phyloP scores from a whole-genome alignment of 805 yeast genomes.

The Dipodascus albidus region DNA sequence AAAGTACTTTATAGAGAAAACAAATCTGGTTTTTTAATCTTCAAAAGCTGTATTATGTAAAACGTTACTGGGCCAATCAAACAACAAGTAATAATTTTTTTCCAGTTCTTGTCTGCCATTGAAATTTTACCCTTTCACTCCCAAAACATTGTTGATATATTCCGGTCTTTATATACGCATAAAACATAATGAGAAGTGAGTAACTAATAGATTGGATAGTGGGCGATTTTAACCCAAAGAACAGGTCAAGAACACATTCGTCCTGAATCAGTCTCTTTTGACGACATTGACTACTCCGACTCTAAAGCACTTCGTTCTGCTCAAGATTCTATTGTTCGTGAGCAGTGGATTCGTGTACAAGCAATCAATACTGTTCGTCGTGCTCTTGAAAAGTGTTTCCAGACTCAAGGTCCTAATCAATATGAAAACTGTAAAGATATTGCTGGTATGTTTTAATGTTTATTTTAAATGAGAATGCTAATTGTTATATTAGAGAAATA shows the following conservation, averaged over 20 bases:
- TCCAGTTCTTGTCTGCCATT: neutral
- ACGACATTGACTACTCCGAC: conserved; percentile 67
- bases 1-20: neutral
- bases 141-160: neutral
- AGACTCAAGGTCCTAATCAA: conserved; percentile 51
- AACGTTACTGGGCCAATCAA: neutral
- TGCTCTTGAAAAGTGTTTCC: conserved; percentile 64
- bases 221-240: no score
- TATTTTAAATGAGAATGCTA: neutral
- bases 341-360: conserved; percentile 64
- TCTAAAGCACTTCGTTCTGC: conserved; percentile 53
- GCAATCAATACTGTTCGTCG: conserved; percentile 58
- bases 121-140: neutral
- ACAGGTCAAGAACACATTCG: conserved; percentile 22
- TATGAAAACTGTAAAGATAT: conserved; percentile 72
- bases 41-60: neutral
- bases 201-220: no score
- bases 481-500: conserved; percentile 26
- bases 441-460: conserved; percentile 37
- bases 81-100: neutral
- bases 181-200: neutral
- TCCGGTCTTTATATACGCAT: neutral
- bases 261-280: conserved; percentile 70
- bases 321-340: conserved; percentile 67
- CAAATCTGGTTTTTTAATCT: neutral